A percentile compares a stretch with the other conserved stretches of the same genome.
phyloP scores from a whole-genome alignment of 164 flowering plant genomes.

The Brasenia schreberi region DNA sequence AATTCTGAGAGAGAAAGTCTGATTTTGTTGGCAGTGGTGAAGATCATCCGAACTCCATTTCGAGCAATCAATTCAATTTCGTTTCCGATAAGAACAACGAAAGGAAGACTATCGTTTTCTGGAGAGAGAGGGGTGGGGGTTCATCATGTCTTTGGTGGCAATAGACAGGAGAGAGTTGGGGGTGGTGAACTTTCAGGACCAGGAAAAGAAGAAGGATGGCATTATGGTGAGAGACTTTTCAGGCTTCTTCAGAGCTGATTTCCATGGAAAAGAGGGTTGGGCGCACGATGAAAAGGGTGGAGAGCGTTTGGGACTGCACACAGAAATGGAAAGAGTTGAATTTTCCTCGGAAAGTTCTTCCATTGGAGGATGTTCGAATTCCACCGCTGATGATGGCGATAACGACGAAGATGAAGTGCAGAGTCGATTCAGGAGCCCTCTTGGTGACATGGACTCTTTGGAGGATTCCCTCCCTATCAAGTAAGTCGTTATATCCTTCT shows the following conservation, averaged over 20 bases:
- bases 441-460: slow-evolving; percentile 29
- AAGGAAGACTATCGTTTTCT: no score
- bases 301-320: background rate
- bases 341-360: slow-evolving; percentile 30
- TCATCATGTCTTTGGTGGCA: slow-evolving; percentile 9
- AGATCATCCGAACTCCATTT: background rate
- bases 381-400: background rate
- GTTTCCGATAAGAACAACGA: no score
- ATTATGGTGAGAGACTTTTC: background rate
- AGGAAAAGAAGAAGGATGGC: slow-evolving; percentile 1
- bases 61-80: no score
- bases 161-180: slow-evolving; percentile 23
- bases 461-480: slow-evolving; percentile 69
- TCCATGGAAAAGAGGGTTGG: slow-evolving; percentile 6
- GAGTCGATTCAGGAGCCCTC: slow-evolving; percentile 15
- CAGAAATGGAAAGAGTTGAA: background rate
- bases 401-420: slow-evolving; percentile 15
- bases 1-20: no score
- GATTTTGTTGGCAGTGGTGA: background rate
- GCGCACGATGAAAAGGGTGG: background rate
- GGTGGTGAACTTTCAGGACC: slow-evolving; percentile 7
- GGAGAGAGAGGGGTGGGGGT: background rate
- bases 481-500: slow-evolving; percentile 17
- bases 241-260: slow-evolving; percentile 9
- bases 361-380: slow-evolving; percentile 23